Base-by-base conservation (phyloP, 2,329 filamentous ascomycete species). In the Pseudogymnoascus sp. region DNA sequence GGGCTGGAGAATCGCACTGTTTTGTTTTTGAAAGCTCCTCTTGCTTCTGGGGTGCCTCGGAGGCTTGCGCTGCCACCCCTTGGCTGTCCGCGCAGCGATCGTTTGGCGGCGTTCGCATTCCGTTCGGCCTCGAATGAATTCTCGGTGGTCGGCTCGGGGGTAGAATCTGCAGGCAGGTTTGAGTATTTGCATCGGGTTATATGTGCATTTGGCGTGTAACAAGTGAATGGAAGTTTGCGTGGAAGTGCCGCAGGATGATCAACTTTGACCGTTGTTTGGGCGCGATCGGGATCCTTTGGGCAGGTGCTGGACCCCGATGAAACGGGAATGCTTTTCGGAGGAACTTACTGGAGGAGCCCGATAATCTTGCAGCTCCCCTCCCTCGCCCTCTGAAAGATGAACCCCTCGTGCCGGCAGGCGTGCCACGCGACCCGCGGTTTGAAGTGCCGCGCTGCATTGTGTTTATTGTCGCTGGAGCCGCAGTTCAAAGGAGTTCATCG, bases 41-140 rank as follows among this genome's bases (percentile, higher is more conserved):
- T 61, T n/a, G 61, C 43, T n/a, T 67, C 69, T 66, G 68, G 65
- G 21, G 65, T 64, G 3, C 70, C 69, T 66, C 69, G 63, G 19
- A 63, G 65, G 41, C 67, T 72, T 39, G 48, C 57, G 57, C 65
- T 65, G 37, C 64, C 65, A 25, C 65, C 66, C 36, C 65, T 69
- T n/a, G 51, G 51, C 57, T 69, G 65, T 23, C 68, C 68, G 62
- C 69, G 63, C 45, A 71, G 69, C 51, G 68, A 65, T 39, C 73
- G 68, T 64, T 73, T 74, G 23, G 73, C 69, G 37, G 72, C 72
- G 71, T 74, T 74, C 65, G 73, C 69, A 54, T 68, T 66, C 66
- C 72, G 69, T 36, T 73, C 72, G 64, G 66, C 48, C 62, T 73
- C 71, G 68, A 73, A 74, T 28, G 67, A 57, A 62, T 71, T 69